Base-by-base conservation (phyloP, 805 yeast genomes). In the Groenewaldozyma salmanticensis region DNA sequence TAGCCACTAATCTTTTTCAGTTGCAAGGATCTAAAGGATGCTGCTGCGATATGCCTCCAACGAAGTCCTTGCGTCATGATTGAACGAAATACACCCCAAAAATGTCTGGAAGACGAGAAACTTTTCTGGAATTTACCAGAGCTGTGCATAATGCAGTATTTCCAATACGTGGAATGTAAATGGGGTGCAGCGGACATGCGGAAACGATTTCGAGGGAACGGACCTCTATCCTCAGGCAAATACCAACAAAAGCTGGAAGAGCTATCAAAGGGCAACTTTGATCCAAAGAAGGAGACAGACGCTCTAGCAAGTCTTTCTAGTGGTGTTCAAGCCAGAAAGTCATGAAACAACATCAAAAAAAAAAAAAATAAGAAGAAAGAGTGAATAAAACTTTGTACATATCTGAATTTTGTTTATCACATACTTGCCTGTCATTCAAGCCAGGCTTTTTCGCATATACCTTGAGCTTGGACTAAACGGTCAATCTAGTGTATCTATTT, bases 1-100 rank as follows among this genome's bases (percentile, higher is more conserved):
- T n/a, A n/a, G n/a, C n/a, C n/a, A n/a, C n/a, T n/a, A n/a, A n/a
- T n/a, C n/a, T n/a, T n/a, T n/a, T 35, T 11, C 22, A 87, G 95
- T 70, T 90, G 98, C 61, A 81, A 83, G 55, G 98, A 90, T 61
- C 94, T 90, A 58, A 76, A 88, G 55, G 86, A 76, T 52, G 95
- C 94, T n/a, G 84, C 92, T 43, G 97, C 97, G 6, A 79, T 90
- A 17, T 90, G 98, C 59, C 71, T 90, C 37, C 98, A 90, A 60
- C 74, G 96, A 55, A 87, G 96, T 4, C 97, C 97, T 13, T 90
- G 98, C 61, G 98, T 90, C 38, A 70, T 90, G 66, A 72, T 90
- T 18, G 84, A 92, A 47, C 71, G 98, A 49, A 72, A 92, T 61
- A 84, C 84, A 1, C 97, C 97, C 2, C 80, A 85, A 47, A 79